Percentiles rank a stretch among this genome's conserved stretches.
Conservation (phyloP, 495 filamentous ascomycete species). For the Lasiosphaeria miniovina region DNA sequence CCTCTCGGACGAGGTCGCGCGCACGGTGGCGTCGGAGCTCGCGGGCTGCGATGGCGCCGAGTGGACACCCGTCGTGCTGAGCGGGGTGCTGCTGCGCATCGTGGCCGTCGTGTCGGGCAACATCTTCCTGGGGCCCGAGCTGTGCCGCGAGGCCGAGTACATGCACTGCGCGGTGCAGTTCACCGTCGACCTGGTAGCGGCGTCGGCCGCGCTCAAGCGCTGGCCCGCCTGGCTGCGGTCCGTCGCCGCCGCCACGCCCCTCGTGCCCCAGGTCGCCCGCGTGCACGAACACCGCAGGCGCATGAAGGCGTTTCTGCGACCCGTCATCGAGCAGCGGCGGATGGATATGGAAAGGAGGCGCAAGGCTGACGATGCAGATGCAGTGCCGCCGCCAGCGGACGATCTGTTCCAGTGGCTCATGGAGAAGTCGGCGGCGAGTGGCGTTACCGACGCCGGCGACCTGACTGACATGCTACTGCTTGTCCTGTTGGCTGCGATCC, state of each 20-base stretch:
- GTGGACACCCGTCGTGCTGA: slow-evolving; percentile 4
- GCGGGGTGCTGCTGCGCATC: slow-evolving; percentile 18
- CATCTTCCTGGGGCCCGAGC: slow-evolving; percentile 39
- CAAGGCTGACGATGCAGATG: neutral
- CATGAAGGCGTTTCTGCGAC: neutral
- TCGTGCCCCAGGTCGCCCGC: neutral
- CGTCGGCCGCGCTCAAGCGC: slow-evolving; percentile 15
- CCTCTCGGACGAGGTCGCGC: neutral
- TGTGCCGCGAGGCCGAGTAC: slow-evolving; percentile 42
- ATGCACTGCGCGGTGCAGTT: slow-evolving; percentile 21
- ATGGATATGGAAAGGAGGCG: slow-evolving; percentile 1
- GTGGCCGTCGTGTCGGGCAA: slow-evolving; percentile 41
- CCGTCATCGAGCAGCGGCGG: slow-evolving; percentile 11
- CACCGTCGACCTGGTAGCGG: slow-evolving; percentile 3
- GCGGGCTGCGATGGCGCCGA: neutral
- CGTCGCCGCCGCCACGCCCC: neutral
- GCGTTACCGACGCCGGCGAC: neutral
- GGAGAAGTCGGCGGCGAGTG: slow-evolving; percentile 3
- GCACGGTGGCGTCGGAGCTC: neutral
- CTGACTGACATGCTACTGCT: slow-evolving; percentile 13
- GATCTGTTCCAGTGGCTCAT: slow-evolving; percentile 9
- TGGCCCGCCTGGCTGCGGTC: slow-evolving; percentile 11
- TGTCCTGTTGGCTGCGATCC: slow-evolving; percentile 44
- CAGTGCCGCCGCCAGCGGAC: neutral
- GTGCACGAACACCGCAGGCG: neutral